These are phyloP conservation scores for Allium sativum DNA, from an alignment of 106 monocot genomes.

Conservation along the genomic window DNA sequence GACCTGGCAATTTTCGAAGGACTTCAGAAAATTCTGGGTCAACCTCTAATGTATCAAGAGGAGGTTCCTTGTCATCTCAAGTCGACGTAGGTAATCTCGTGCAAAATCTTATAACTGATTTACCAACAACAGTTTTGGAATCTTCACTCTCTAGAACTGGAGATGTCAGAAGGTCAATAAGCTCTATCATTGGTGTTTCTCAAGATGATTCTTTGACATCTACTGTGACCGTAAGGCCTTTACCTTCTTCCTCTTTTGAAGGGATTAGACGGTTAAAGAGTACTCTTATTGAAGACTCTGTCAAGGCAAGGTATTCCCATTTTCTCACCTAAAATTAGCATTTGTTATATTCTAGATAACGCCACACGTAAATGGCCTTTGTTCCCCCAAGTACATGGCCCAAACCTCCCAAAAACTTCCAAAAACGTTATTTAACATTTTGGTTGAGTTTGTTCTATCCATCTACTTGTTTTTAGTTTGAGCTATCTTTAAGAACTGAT, in stretches of 20 bases:
- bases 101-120: conserved; percentile 34
- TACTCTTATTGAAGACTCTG: conserved; percentile 22
- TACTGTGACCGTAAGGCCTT: conserved; percentile 7
- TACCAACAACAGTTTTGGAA: conserved; percentile 20
- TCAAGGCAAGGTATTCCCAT: conserved; percentile 38
- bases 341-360: too few species aligned
- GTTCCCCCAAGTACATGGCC: neutral
- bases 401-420: neutral
- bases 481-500: too few species aligned
- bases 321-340: neutral
- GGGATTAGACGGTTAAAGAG: conserved; percentile 35
- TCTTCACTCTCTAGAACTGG: conserved; percentile 22
- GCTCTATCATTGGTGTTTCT: conserved; percentile 20
- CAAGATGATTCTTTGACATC: conserved; percentile 23
- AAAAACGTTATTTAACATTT: neutral
- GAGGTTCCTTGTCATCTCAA: conserved; percentile 8
- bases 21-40: conserved; percentile 19
- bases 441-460: too few species aligned
- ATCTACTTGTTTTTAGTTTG: too few species aligned
- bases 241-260: conserved; percentile 27
- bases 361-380: too few species aligned
- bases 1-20: conserved; percentile 44
- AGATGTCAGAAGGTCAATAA: conserved; percentile 27
- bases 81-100: conserved; percentile 21
- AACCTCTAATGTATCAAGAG: conserved; percentile 1